Percentiles rank a stretch among this genome's conserved stretches.
These are phyloP conservation scores for Ceriops zippeliana DNA, from an alignment of 345 rosid genomes.

Conservation along the genomic window DNA sequence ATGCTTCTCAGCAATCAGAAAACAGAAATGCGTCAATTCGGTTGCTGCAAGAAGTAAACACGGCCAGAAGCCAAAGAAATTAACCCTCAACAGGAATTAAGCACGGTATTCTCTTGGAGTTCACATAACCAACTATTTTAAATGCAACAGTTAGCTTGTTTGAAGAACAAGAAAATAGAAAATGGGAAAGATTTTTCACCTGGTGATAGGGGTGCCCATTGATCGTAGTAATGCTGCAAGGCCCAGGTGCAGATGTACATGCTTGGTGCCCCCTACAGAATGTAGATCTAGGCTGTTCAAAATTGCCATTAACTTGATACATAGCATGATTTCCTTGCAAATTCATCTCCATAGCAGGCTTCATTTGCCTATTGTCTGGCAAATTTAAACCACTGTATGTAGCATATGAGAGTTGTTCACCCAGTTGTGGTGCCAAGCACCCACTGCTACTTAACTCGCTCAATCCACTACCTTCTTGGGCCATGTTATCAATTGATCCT, in stretches of 20 bases:
- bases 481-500: slow-evolving; percentile 40
- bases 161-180: background rate
- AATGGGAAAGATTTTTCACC: slow-evolving; percentile 28
- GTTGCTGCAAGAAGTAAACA: slow-evolving; percentile 13
- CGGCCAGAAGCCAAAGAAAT: too few relatives aligned
- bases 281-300: slow-evolving; percentile 47
- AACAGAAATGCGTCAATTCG: background rate
- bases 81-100: background rate
- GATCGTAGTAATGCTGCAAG: slow-evolving; percentile 48
- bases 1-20: background rate
- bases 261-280: slow-evolving; percentile 45
- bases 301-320: slow-evolving; percentile 42
- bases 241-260: slow-evolving; percentile 46
- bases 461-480: slow-evolving; percentile 35
- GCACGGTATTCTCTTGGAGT: background rate
- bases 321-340: slow-evolving; percentile 48
- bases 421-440: slow-evolving; percentile 48
- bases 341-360: slow-evolving; percentile 52
- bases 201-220: slow-evolving; percentile 54
- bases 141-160: background rate
- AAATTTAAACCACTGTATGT: slow-evolving; percentile 33
- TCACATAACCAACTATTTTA: too few relatives aligned
- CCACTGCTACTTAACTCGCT: slow-evolving; percentile 45
- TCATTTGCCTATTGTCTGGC: slow-evolving; percentile 47
- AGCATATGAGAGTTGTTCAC: slow-evolving; percentile 53